phyloP scores from a whole-genome alignment of 306 rosid species.

The Castanea mollissima region DNA sequence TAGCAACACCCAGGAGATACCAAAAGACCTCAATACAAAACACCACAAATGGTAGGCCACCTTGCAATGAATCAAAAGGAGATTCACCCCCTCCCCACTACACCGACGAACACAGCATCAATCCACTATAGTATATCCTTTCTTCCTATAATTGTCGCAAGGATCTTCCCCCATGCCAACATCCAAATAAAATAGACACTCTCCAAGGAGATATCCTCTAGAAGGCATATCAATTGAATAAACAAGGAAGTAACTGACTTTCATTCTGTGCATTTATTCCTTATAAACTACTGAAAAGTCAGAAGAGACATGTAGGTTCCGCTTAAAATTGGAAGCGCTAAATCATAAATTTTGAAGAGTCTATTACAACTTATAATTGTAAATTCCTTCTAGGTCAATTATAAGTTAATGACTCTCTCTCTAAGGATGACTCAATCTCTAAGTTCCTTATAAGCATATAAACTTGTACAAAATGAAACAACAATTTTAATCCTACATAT shows the following conservation, averaged over 20 bases:
- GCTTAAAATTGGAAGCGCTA: background rate
- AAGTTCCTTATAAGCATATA: background rate
- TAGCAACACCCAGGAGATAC: too few relatives aligned
- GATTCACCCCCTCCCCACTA: too few relatives aligned
- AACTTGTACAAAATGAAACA: background rate
- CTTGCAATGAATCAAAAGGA: too few relatives aligned
- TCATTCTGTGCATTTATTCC: background rate
- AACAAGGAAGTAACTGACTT: background rate
- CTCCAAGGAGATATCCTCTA: background rate
- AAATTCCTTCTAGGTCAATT: background rate
- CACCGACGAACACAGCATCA: too few relatives aligned
- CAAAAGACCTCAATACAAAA: too few relatives aligned
- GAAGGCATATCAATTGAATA: background rate
- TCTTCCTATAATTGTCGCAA: too few relatives aligned
- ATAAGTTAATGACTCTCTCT: background rate
- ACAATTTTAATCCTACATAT: constrained; percentile 2
- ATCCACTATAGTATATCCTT: too few relatives aligned
- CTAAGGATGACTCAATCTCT: background rate
- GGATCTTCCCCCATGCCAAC: too few relatives aligned
- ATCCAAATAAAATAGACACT: too few relatives aligned
- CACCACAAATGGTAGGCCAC: too few relatives aligned
- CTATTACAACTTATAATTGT: background rate
- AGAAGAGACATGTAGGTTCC: background rate
- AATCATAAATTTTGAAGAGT: background rate
- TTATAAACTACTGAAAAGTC: background rate